Percentiles rank a stretch among this genome's conserved stretches.
Conservation (phyloP, 2,329 filamentous ascomycete species). For the Emergomyces orientalis region DNA sequence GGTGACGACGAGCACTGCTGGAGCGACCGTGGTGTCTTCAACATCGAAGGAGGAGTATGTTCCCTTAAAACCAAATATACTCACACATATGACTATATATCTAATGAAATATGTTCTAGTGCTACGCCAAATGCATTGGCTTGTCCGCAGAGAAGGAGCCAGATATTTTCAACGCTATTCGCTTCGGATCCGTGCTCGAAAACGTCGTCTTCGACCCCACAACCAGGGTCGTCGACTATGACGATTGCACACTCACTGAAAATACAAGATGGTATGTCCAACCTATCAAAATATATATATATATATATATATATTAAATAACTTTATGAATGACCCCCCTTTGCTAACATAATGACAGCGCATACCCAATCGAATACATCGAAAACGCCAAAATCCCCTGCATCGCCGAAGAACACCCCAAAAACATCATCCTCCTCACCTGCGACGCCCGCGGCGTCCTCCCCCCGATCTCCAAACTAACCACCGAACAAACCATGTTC, state of each 20-base stretch:
- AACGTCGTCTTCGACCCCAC: constrained; percentile 95
- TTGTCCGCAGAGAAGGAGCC: constrained; percentile 98
- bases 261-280: constrained; percentile 69
- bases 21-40: constrained; percentile 94
- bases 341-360: constrained; percentile 34
- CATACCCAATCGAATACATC: constrained; percentile 99
- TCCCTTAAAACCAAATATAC: background rate
- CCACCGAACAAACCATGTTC: constrained; percentile 96
- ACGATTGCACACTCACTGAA: constrained; percentile 88
- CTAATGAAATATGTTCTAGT: constrained; percentile 33
- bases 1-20: constrained; percentile 99
- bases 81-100: background rate
- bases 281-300: background rate
- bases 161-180: constrained; percentile 93
- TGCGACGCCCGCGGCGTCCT: constrained; percentile 97
- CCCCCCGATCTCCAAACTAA: constrained; percentile 94
- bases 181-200: constrained; percentile 93
- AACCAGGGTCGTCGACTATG: constrained; percentile 87
- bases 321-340: no score
- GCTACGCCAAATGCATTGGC: constrained; percentile 98
- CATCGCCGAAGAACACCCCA: constrained; percentile 74
- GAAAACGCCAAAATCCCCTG: constrained; percentile 98
- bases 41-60: constrained; percentile 80
- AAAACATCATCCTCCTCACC: constrained; percentile 96
- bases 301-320: no score